Evolutionary conservation across 495 filamentous ascomycete genomes (phyloP).

Genomic region (Penicillium crystallinum): DNA sequence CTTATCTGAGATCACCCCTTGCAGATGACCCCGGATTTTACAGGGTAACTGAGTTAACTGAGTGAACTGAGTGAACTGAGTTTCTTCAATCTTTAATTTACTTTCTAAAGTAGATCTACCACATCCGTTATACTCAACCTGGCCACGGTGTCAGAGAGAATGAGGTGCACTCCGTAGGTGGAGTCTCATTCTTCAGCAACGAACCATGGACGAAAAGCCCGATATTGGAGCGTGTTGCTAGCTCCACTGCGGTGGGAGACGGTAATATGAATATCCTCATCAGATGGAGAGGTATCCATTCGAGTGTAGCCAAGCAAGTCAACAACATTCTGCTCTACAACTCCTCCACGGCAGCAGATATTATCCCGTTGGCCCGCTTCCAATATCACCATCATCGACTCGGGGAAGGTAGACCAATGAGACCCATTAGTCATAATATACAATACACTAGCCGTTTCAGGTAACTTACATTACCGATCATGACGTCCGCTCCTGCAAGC

Average conservation of each 20-base stretch:
- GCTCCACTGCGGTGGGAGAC: slow-evolving; percentile 2
- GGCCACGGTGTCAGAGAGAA: neutral
- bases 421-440: slow-evolving; percentile 3
- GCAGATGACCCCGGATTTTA: slow-evolving; percentile 27
- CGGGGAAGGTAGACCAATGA: neutral
- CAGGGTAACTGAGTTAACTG: slow-evolving; percentile 1
- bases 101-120: neutral
- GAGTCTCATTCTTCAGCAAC: neutral
- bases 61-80: too few relatives aligned
- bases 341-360: neutral
- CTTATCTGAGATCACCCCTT: slow-evolving; percentile 20
- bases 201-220: slow-evolving; percentile 6
- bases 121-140: neutral
- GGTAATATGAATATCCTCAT: slow-evolving; percentile 1
- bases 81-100: neutral
- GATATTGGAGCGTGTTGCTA: slow-evolving; percentile 1
- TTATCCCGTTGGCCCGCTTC: neutral
- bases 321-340: neutral
- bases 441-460: slow-evolving; percentile 18
- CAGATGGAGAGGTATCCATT: neutral
- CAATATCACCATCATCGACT: slow-evolving; percentile 11
- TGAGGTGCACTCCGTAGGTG: neutral
- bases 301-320: neutral
- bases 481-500: slow-evolving; percentile 19
- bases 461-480: slow-evolving; percentile 13